A percentile compares a stretch with the other conserved stretches of the same genome.
Conservation (phyloP, 202 grass and related monocot species). For the Miscanthus sacchariflorus region DNA sequence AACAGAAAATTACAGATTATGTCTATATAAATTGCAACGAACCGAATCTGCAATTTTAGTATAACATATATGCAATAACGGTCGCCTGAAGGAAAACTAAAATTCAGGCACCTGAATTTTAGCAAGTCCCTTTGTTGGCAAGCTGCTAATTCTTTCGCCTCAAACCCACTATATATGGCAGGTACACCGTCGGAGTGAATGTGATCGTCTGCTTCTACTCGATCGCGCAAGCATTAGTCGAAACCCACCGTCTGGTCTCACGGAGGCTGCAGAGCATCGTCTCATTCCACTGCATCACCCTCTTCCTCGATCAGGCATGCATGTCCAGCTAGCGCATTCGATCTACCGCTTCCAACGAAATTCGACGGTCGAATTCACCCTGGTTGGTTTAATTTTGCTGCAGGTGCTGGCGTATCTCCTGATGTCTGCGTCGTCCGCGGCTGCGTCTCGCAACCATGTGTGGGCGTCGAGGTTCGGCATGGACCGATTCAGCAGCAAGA, state of each 20-base stretch:
- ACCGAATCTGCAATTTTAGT: too few species aligned
- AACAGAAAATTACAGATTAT: too few species aligned
- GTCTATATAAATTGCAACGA: too few species aligned
- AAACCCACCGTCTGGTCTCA: slow-evolving; percentile 41
- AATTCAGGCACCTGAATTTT: too few species aligned
- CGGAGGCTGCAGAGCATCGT: slow-evolving; percentile 29
- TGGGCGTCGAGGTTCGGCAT: slow-evolving; percentile 65
- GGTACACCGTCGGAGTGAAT: slow-evolving; percentile 44
- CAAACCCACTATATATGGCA: too few species aligned
- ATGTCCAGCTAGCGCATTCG: neutral
- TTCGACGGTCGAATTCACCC: neutral
- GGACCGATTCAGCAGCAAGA: slow-evolving; percentile 60
- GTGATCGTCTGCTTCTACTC: slow-evolving; percentile 71
- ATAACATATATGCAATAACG: too few species aligned
- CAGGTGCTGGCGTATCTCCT: slow-evolving; percentile 79
- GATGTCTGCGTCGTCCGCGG: slow-evolving; percentile 74
- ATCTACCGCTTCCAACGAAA: neutral
- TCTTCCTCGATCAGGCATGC: slow-evolving; percentile 76
- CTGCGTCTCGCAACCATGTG: slow-evolving; percentile 68
- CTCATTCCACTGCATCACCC: slow-evolving; percentile 58
- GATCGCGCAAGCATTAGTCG: slow-evolving; percentile 49
- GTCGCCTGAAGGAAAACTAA: too few species aligned
- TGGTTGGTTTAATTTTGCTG: neutral
- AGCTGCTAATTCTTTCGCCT: too few species aligned
- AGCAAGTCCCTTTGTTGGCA: too few species aligned